Evolutionary conservation across 1,284 basidiomycete species (phyloP).

Genomic region (Mycena sp.): DNA sequence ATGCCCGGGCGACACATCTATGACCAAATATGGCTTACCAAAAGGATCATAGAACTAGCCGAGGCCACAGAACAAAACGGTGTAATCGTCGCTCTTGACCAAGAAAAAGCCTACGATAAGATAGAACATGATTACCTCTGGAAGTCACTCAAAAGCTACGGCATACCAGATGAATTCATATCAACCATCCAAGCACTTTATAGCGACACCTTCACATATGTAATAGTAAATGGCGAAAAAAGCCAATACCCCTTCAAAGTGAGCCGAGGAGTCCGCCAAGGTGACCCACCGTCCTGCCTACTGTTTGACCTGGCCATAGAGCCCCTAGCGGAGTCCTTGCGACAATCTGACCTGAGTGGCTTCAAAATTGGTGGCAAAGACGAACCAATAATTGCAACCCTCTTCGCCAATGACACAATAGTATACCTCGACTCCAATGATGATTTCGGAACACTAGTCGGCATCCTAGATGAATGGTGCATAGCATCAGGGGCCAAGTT

Average conservation of each 20-base stretch:
- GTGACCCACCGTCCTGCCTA: no score
- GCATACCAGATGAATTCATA: conserved; percentile 27
- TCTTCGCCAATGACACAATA: conserved; percentile 31
- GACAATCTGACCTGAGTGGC: no score
- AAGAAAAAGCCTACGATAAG: no score
- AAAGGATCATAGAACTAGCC: conserved; percentile 29
- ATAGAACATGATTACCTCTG: conserved; percentile 28
- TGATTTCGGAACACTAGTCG: conserved; percentile 16
- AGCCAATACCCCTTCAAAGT: conserved; percentile 24
- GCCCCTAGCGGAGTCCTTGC: no score
- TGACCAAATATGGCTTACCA: conserved; percentile 31
- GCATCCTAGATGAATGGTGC: conserved; percentile 32
- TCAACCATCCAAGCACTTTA: conserved; percentile 32
- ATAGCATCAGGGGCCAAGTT: conserved; percentile 35
- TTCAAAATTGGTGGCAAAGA: conserved; percentile 18
- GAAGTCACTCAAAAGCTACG: conserved; percentile 17
- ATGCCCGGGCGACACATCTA: conserved; percentile 29
- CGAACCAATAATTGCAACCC: conserved; percentile 19
- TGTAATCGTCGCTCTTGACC: neutral
- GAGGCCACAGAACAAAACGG: conserved; percentile 32
- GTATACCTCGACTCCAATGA: conserved; percentile 23
- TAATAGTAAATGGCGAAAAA: conserved; percentile 27
- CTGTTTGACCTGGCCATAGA: no score
- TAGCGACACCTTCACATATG: conserved; percentile 22
- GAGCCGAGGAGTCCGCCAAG: conserved; percentile 4